Evolutionary conservation across 2,329 filamentous ascomycete species (phyloP).

Genomic region (Ploettnerulaceae sp.): DNA sequence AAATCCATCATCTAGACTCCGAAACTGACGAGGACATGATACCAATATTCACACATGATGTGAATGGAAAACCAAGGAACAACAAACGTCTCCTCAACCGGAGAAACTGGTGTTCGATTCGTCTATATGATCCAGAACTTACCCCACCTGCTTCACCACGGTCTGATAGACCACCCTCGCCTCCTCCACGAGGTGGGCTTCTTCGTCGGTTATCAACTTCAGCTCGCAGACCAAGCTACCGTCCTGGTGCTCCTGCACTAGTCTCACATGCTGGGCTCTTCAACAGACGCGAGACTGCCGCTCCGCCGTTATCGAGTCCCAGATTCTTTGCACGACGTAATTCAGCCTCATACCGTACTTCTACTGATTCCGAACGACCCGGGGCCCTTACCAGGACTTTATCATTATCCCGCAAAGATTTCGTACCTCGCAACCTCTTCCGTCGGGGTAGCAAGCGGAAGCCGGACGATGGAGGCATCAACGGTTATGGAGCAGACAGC

Average conservation of each 20-base stretch:
- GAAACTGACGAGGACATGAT: constrained; percentile 95
- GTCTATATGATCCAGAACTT: constrained; percentile 71
- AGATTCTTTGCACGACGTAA: constrained; percentile 41
- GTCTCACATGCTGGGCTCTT: constrained; percentile 22
- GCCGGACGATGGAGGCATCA: constrained; percentile 47
- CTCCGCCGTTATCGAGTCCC: constrained; percentile 18
- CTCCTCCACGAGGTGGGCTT: constrained; percentile 27
- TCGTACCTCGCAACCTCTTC: constrained; percentile 41
- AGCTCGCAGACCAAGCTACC: constrained; percentile 30
- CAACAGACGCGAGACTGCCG: constrained; percentile 6
- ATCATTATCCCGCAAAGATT: constrained; percentile 54
- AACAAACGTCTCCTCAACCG: constrained; percentile 86
- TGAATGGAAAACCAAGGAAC: constrained; percentile 83
- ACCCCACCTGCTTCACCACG: constrained; percentile 69
- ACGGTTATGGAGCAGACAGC: constrained; percentile 46
- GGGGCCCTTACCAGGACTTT: constrained; percentile 50
- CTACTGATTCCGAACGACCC: constrained; percentile 37
- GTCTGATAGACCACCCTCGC: constrained; percentile 39
- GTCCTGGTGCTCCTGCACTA: constrained; percentile 29
- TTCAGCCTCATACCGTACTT: constrained; percentile 37
- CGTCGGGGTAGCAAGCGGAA: constrained; percentile 43
- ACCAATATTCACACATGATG: constrained; percentile 82
- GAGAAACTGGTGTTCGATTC: constrained; percentile 93
- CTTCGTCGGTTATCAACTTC: constrained; percentile 32
- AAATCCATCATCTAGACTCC: constrained; percentile 63